Base-by-base conservation (phyloP, 1,139 yeast species). In the Suhomyces atakaporum region DNA sequence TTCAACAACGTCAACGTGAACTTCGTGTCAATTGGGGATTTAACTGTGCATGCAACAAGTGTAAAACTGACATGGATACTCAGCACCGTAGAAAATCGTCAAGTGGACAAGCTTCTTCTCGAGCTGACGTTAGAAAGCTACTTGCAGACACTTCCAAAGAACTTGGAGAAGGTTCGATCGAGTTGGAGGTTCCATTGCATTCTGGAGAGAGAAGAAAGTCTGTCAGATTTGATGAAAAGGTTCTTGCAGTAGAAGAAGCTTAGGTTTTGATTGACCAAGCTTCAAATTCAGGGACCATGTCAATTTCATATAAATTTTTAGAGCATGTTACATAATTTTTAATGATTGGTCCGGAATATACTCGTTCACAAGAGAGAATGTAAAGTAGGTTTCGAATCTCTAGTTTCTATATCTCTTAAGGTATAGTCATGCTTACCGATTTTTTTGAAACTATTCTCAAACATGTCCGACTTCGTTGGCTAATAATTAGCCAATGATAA, bases 21-120 rank as follows among this genome's bases (percentile, higher is more conserved):
- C 63, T 87, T 34, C 64, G 90, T 39, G 79, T 80, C n/a, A 81
- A 84, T 50, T 87, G 89, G 88, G 95, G 95, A 4, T 87, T 87
- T 56, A 52, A 74, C n/a, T 87, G 96, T 58, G 62, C 57, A 16
- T 87, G 96, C 56, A 48, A 58, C 7, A 76, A 83, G 44, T 87
- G 96, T 59, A 73, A 75, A 49, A 63, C 62, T 5, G 95, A 84
- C 45, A 62, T 71, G 31, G 61, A 68, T 38, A 47, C 42, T 2
- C 69, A 65, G 36, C 69, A 68, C 16, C 50, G 68, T 36, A 54
- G 71, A 38, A 66, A 66, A 44, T 42, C 44, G 2, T 64, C 72
- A 7, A 39, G 43, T 12, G 36, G 44, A 3, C 47, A 46, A 32
- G 42, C 45, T 14, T 41, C 48, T 25, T 49, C 60, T n/a, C 63